phyloP scores from a whole-genome alignment of 805 yeast genomes.

The Zygoascus ofunaensis region DNA sequence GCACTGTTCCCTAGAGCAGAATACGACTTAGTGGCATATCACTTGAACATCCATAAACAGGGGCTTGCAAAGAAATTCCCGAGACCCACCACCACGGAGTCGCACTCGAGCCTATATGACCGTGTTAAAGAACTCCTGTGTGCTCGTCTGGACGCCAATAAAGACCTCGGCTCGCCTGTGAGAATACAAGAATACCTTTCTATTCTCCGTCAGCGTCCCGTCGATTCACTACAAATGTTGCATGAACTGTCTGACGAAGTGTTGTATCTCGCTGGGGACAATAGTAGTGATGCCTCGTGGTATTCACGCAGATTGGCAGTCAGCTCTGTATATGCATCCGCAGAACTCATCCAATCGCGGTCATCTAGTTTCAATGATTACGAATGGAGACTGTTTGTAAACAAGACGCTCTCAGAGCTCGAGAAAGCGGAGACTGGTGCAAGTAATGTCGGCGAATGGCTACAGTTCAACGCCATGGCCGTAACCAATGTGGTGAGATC shows the following conservation, averaged over 20 bases:
- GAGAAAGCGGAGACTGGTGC: conserved; percentile 51
- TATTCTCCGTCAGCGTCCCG: conserved; percentile 53
- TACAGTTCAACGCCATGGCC: conserved; percentile 56
- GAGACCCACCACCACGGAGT: conserved; percentile 11
- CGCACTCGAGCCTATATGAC: conserved; percentile 35
- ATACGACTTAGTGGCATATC: conserved; percentile 47
- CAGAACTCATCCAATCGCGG: conserved; percentile 72
- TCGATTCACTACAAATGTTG: conserved; percentile 53
- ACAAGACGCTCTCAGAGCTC: conserved; percentile 46
- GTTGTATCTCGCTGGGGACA: conserved; percentile 69
- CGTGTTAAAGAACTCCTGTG: conserved; percentile 33
- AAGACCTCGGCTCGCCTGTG: conserved; percentile 10
- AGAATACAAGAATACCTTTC: conserved; percentile 41
- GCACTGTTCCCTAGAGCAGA: conserved; percentile 38
- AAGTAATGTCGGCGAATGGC: conserved; percentile 65
- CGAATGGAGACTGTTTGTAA: conserved; percentile 58
- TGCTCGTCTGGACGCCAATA: conserved; percentile 43
- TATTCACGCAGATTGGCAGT: conserved; percentile 74
- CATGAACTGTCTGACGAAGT: conserved; percentile 76
- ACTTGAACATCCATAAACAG: conserved; percentile 36
- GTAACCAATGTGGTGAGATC: conserved; percentile 60
- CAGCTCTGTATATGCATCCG: conserved; percentile 58
- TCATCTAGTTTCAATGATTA: conserved; percentile 50
- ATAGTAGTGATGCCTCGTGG: conserved; percentile 78
- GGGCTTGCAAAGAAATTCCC: conserved; percentile 25